These are phyloP conservation scores for Lupinus albus DNA, from an alignment of 306 rosid genomes.

Conservation along the genomic window DNA sequence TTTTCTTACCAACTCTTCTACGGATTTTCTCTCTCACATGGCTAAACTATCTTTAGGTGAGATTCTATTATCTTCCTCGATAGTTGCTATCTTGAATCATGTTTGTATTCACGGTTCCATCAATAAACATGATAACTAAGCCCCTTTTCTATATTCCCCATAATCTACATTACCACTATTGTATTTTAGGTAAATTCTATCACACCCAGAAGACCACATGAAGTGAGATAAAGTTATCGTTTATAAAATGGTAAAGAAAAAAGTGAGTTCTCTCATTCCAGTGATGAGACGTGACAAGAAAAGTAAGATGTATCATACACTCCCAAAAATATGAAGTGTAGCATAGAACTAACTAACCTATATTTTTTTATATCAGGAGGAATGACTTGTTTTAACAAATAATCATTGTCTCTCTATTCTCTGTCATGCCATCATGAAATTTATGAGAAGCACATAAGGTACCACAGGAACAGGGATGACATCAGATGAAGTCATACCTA, in stretches of 20 bases:
- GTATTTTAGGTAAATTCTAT: not conserved
- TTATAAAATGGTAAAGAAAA: not conserved
- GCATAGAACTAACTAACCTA: constrained; percentile 15
- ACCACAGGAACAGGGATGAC: constrained; percentile 16
- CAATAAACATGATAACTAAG: constrained; percentile 4
- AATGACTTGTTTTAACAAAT: not conserved
- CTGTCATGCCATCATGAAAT: constrained; percentile 20
- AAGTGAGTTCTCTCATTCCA: constrained; percentile 20
- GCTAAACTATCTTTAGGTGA: too few relatives aligned
- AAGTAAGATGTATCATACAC: constrained; percentile 16
- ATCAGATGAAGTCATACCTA: constrained; percentile 56
- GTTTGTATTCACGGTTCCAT: too few relatives aligned
- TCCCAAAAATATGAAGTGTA: not conserved
- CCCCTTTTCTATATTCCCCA: constrained; percentile 11
- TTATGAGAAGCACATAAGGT: not conserved
- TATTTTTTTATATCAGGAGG: not conserved
- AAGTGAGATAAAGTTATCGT: constrained; percentile 1
- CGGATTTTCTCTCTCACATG: too few relatives aligned
- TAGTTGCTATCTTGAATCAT: too few relatives aligned
- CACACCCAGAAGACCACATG: not conserved
- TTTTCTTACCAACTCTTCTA: too few relatives aligned
- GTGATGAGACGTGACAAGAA: constrained; percentile 23
- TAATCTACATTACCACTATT: not conserved
- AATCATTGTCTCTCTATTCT: constrained; percentile 6
- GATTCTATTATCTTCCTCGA: too few relatives aligned